Percentiles rank a stretch among this genome's conserved stretches.
Evolutionary conservation across 495 filamentous ascomycete genomes (phyloP).

Genomic region (Neurospora sp.): DNA sequence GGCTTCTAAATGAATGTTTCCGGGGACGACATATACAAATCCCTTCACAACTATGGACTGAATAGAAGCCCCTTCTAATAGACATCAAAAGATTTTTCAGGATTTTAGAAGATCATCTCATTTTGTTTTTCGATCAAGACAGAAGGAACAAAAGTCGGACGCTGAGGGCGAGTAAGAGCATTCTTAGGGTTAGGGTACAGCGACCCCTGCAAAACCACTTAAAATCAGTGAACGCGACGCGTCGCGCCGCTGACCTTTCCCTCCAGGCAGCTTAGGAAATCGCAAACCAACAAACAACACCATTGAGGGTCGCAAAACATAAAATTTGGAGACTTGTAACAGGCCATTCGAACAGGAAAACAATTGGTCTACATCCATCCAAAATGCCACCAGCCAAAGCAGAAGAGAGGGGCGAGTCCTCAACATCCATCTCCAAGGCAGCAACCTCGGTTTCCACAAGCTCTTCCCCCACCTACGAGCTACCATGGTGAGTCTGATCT

Average conservation of each 20-base stretch:
- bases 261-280: neutral
- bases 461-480: slow-evolving; percentile 57
- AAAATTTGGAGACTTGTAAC: neutral
- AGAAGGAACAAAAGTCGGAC: neutral
- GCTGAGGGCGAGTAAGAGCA: neutral
- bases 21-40: neutral
- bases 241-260: slow-evolving; percentile 4
- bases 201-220: slow-evolving; percentile 12
- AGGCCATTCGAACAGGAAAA: neutral
- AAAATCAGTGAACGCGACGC: slow-evolving; percentile 14
- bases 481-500: slow-evolving; percentile 66
- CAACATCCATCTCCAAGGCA: slow-evolving; percentile 57
- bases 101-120: neutral
- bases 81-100: neutral
- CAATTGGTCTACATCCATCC: neutral
- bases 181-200: slow-evolving; percentile 11
- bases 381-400: slow-evolving; percentile 33
- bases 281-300: neutral
- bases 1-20: neutral
- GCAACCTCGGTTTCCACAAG: slow-evolving; percentile 53
- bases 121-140: neutral
- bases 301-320: neutral
- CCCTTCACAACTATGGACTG: too few species aligned
- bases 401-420: slow-evolving; percentile 58
- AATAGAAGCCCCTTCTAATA: neutral